Conservation (phyloP, 192 early-diverging fungal species). For the Pilaira anomala region DNA sequence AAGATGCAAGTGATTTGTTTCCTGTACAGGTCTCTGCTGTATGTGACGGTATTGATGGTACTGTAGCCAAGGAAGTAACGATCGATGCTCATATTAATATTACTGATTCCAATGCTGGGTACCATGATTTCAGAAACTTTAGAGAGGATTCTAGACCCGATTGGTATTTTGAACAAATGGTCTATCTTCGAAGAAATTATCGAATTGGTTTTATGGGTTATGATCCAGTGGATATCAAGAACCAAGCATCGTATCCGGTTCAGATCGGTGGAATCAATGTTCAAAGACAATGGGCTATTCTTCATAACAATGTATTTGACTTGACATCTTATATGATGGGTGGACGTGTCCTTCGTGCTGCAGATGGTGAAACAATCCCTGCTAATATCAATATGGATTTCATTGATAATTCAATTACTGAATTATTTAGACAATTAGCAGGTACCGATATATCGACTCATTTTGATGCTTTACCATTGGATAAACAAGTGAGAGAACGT, state of each 20-base stretch:
- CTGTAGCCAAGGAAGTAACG: slow-evolving; percentile 45
- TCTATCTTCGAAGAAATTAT: slow-evolving; percentile 59
- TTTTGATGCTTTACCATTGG: slow-evolving; percentile 59
- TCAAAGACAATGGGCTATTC: slow-evolving; percentile 48
- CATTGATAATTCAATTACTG: slow-evolving; percentile 54
- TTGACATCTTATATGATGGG: slow-evolving; percentile 64
- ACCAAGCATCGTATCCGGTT: slow-evolving; percentile 40
- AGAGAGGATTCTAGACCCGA: slow-evolving; percentile 58
- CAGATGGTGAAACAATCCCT: slow-evolving; percentile 41
- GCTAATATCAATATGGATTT: slow-evolving; percentile 50
- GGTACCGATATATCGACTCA: slow-evolving; percentile 62
- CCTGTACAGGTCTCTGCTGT: slow-evolving; percentile 51
- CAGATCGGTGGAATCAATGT: slow-evolving; percentile 36
- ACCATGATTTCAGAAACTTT: slow-evolving; percentile 71
- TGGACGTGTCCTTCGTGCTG: slow-evolving; percentile 41
- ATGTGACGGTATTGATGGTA: slow-evolving; percentile 50
- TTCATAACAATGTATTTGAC: slow-evolving; percentile 70
- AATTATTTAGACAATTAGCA: slow-evolving; percentile 60
- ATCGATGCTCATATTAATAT: slow-evolving; percentile 45
- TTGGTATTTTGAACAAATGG: slow-evolving; percentile 70
- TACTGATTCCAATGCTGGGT: slow-evolving; percentile 54
- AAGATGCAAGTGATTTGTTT: slow-evolving; percentile 63
- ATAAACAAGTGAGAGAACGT: slow-evolving; percentile 36
- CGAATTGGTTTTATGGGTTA: slow-evolving; percentile 67
- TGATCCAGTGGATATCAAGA: slow-evolving; percentile 57